These are phyloP conservation scores for Psidium friedrichsthalianum DNA, from an alignment of 345 rosid species.

Conservation along the genomic window DNA sequence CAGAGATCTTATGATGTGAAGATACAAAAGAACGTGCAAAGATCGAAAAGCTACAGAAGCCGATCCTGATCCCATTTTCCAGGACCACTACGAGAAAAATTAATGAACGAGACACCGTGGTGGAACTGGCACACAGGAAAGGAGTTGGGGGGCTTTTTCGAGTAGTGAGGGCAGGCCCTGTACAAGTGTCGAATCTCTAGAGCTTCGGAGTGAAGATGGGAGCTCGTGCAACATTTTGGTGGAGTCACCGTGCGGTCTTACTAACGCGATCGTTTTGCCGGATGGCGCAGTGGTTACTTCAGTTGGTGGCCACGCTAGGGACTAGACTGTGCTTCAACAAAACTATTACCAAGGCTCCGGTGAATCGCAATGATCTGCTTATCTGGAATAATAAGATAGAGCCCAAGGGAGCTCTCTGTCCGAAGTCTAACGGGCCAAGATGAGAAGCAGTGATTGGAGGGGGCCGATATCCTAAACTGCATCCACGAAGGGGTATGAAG, in stretches of 20 bases:
- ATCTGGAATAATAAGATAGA: conserved; percentile 30
- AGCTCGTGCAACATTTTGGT: conserved; percentile 19
- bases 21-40: conserved; percentile 3
- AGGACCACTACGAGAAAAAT: conserved; percentile 13
- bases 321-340: conserved; percentile 17
- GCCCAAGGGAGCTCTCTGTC: conserved; percentile 26
- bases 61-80: conserved; percentile 21
- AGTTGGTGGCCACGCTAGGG: conserved; percentile 32
- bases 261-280: conserved; percentile 27
- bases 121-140: conserved; percentile 19
- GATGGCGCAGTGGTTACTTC: conserved; percentile 19
- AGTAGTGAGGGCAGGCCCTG: conserved; percentile 7
- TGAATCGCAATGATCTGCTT: conserved; percentile 18
- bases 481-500: conserved; percentile 13
- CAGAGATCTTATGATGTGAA: conserved; percentile 14
- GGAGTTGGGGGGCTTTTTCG: conserved; percentile 20
- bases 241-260: conserved; percentile 43
- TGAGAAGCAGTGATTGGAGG: too few relatives aligned
- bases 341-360: conserved; percentile 13
- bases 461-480: too few relatives aligned
- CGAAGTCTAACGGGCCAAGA: conserved; percentile 14
- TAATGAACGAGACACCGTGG: conserved; percentile 21
- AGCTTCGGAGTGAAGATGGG: conserved; percentile 1
- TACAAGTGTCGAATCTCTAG: conserved; percentile 14
- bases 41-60: conserved; percentile 4